phyloP scores from a whole-genome alignment of 176 grass and related monocot species.

The Triticum monococcum region DNA sequence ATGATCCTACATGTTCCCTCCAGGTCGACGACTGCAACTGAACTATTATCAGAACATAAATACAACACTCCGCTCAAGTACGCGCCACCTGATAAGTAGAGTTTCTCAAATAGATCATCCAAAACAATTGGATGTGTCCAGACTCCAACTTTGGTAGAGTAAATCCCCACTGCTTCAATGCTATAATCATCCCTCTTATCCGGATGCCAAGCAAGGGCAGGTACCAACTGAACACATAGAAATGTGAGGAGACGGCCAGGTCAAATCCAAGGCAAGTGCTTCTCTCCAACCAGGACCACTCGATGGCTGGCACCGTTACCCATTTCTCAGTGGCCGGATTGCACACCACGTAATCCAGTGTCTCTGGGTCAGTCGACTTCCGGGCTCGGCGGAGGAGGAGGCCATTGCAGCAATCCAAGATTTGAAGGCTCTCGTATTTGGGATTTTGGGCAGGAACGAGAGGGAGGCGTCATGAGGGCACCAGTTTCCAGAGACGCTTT shows the following conservation, averaged over 20 bases:
- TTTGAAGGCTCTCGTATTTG: background rate
- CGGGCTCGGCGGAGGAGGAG: background rate
- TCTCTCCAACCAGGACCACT: background rate
- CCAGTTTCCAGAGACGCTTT: background rate
- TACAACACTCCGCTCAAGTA: background rate
- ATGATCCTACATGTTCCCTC: background rate
- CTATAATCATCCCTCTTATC: too few species aligned
- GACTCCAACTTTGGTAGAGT: background rate
- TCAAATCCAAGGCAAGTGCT: background rate
- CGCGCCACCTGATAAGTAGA: background rate
- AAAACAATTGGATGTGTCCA: background rate
- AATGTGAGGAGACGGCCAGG: background rate
- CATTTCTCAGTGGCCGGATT: background rate
- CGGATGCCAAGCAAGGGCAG: rapidly evolving
- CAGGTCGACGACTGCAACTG: background rate
- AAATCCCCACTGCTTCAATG: background rate
- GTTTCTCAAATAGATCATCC: background rate
- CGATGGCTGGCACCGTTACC: background rate
- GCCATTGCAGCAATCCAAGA: background rate
- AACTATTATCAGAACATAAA: background rate
- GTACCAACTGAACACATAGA: background rate
- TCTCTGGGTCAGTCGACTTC: background rate
- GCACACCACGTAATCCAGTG: background rate
- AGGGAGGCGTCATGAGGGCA: background rate
- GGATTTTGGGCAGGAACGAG: background rate